phyloP scores from a whole-genome alignment of 2,329 filamentous ascomycete genomes.

The Cladosporium cucumerinum region DNA sequence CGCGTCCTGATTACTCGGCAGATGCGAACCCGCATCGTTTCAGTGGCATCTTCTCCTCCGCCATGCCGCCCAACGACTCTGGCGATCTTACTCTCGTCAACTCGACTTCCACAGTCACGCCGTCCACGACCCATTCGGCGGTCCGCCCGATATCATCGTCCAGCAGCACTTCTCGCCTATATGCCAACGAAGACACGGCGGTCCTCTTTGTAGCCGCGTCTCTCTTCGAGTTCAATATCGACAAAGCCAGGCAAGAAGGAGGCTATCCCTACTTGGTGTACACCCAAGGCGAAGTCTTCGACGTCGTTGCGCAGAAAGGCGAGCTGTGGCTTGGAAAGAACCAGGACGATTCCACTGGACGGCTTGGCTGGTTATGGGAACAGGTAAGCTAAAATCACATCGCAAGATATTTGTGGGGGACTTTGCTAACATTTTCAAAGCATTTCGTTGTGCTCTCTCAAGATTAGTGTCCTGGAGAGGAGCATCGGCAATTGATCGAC shows the following conservation, averaged over 20 bases:
- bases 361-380: slow-evolving; percentile 97
- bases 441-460: slow-evolving; percentile 51
- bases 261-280: slow-evolving; percentile 97
- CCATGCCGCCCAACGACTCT: slow-evolving; percentile 28
- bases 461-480: slow-evolving; percentile 7
- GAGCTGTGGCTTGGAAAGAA: slow-evolving; percentile 98
- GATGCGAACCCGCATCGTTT: slow-evolving; percentile 26
- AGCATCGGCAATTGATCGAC: background rate
- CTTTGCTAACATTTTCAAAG: background rate
- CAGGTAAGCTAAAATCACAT: slow-evolving; percentile 46
- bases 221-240: slow-evolving; percentile 95
- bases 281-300: slow-evolving; percentile 74
- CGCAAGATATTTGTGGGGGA: background rate
- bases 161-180: slow-evolving; percentile 11
- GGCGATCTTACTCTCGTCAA: slow-evolving; percentile 10
- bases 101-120: background rate
- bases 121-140: background rate
- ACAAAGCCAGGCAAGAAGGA: slow-evolving; percentile 83
- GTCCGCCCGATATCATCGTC: slow-evolving; percentile 15
- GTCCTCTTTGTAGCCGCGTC: slow-evolving; percentile 89
- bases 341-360: slow-evolving; percentile 77
- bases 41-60: slow-evolving; percentile 34
- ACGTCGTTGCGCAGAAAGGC: slow-evolving; percentile 88
- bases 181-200: slow-evolving; percentile 30
- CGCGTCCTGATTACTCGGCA: slow-evolving; percentile 22